Evolutionary conservation across 2,329 filamentous ascomycete genomes (phyloP).

Genomic region (Pestalotiopsis sp.): DNA sequence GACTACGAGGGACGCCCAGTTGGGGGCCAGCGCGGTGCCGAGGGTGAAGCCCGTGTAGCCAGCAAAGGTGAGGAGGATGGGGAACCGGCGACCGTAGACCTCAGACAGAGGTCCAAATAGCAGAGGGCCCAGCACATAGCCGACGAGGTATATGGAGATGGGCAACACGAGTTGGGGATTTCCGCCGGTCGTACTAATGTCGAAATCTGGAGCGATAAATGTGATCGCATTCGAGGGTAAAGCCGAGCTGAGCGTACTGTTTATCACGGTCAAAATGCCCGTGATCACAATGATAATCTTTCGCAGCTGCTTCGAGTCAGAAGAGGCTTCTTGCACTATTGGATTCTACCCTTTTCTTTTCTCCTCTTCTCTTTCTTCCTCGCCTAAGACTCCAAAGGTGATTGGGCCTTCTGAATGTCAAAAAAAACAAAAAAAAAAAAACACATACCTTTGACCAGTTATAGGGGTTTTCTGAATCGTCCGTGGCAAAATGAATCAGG

Average conservation of each 20-base stretch:
- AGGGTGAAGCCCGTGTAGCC: constrained; percentile 10
- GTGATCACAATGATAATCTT: constrained; percentile 5
- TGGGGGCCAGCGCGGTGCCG: not conserved
- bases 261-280: constrained; percentile 2
- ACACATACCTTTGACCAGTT: constrained; percentile 9
- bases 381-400: not conserved
- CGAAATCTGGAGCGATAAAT: constrained; percentile 1
- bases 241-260: constrained; percentile 4
- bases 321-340: not conserved
- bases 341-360: not conserved
- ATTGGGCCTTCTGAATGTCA: not conserved
- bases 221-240: not conserved
- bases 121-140: constrained; percentile 5
- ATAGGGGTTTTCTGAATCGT: constrained; percentile 3
- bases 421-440: too few relatives aligned
- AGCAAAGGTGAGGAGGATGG: not conserved
- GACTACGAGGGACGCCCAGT: not conserved
- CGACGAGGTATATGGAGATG: constrained; percentile 6
- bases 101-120: constrained; percentile 7
- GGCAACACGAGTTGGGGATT: constrained; percentile 4
- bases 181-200: not conserved
- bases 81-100: not conserved
- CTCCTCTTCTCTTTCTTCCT: not conserved
- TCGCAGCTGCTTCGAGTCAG: not conserved
- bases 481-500: not conserved